Base-by-base conservation (phyloP, 768 basidiomycete genomes). In the Lactarius psammicola region DNA sequence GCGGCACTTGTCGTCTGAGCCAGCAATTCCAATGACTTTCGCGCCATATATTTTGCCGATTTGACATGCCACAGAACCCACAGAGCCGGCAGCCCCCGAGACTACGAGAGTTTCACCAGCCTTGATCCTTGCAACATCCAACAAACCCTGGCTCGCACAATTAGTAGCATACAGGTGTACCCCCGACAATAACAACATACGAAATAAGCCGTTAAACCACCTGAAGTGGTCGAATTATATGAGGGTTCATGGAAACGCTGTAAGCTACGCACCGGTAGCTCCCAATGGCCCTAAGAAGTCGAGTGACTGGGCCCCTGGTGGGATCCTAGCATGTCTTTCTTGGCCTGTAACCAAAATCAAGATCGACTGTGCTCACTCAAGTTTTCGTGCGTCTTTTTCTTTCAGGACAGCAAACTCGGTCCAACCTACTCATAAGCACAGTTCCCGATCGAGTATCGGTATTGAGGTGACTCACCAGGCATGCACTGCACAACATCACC, bases 61-160 rank as follows among this genome's bases (percentile, higher is more conserved):
- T 69, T 95, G 94, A 76, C 93, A 94, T 15, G 81, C 90, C 63
- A 92, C 75, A 11, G 87, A 84, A n/a, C 94, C 93, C 13, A 92
- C 91, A 1, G 94, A 87, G 10, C 95, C 95, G 11, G 96, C 95
- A 2, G 95, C 95, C 26, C 94, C 95, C 1, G 92, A 92, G 17
- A 89, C 89, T 30, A 98, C 82, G 57, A 96, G 84, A 0, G 84
- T 91, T 66, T 98, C 94, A 13, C 94, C 94, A 0, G 87, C 75
- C 74, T 95, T 90, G 72, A 95, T 75, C 66, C 90, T 75, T 20
- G 88, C 93, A 55, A 38, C 36, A 15, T 38, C 36, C 1, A 38
- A 15, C 36, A 38, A 15, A 5, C 36, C 36, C 36, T 38, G 36
- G 36, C 36, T 38, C 36, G 36, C 5, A 38, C 36, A 38, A 38